Evolutionary conservation across 2,329 filamentous ascomycete species (phyloP), one percentile per base, ranked within the genome.

Genomic region (Stagonosporopsis tanaceti): DNA sequence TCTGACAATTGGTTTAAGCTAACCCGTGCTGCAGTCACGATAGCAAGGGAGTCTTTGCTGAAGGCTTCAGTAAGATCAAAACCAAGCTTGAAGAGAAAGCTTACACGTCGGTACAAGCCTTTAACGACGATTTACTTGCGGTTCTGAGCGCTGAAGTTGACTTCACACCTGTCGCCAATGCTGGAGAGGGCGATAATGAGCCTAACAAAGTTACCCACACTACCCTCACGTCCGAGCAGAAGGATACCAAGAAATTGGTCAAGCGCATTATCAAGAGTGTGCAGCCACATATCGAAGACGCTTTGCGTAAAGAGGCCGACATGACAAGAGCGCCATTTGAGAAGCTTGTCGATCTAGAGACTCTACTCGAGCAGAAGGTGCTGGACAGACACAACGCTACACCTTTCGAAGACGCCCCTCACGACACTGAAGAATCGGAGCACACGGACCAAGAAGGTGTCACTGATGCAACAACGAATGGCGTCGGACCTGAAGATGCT

Each of bases 191-290:
- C 6, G 77, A 81, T 40, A 67, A 76, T 28, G 77, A 80, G 51
- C 65, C 79, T n/a, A 74, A 74, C 46, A 77, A 72, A 32, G 72
- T 73, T 6, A 74, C 77, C 20, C 77, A 81, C 55, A 72, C 71
- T 57, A 74, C 73, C 6, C 67, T 82, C 45, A 78, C 75, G 1
- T 64, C 83, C 9, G 92, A 96, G 67, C 87, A 92, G 59, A 90
- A 91, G 56, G 91, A 96, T 65, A 87, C 90, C 60, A 90, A 91
- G 68, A 90, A 89, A 66, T 80, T 96, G n/a, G 92, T 91, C 24
- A 97, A 96, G 77, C 87, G 93, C 25, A 96, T 97, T 60, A 84
- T 96, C 64, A 96, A 92, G 74, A 87, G 88, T 1, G 84, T 96
- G 30, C 91, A 96, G 73, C 87, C 90, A 14, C 84, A 87, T 41